phyloP scores from a whole-genome alignment of 495 filamentous ascomycete genomes.

The Xanthoparmelia taractica region DNA sequence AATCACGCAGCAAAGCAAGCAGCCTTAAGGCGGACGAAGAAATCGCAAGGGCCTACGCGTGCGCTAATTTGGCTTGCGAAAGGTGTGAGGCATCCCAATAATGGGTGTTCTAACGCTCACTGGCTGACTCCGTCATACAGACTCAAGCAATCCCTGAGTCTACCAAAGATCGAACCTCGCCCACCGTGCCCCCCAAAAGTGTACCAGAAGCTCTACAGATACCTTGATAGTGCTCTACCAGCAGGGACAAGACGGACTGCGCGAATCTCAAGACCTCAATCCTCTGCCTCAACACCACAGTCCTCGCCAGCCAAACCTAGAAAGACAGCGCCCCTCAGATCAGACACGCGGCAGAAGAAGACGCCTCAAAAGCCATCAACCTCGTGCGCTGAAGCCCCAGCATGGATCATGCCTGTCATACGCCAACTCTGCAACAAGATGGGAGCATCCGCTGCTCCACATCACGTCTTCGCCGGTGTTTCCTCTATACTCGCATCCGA shows the following conservation, averaged over 20 bases:
- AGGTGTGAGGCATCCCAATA: slow-evolving; percentile 42
- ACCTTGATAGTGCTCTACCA: slow-evolving; percentile 66
- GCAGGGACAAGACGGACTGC: slow-evolving; percentile 31
- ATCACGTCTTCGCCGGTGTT: slow-evolving; percentile 59
- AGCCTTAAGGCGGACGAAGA: slow-evolving; percentile 84
- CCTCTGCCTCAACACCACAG: slow-evolving; percentile 27
- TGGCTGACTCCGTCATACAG: slow-evolving; percentile 35
- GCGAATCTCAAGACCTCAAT: slow-evolving; percentile 26
- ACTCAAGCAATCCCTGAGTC: slow-evolving; percentile 71
- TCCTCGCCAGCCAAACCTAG: slow-evolving; percentile 30
- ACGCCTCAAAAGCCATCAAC: slow-evolving; percentile 11
- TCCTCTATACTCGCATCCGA: slow-evolving; percentile 34
- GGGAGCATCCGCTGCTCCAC: slow-evolving; percentile 47
- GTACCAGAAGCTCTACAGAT: slow-evolving; percentile 77
- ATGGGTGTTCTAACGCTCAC: too few relatives aligned
- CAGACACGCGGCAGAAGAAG: slow-evolving; percentile 23
- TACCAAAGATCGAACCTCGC: slow-evolving; percentile 70
- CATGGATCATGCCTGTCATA: slow-evolving; percentile 60
- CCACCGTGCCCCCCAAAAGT: slow-evolving; percentile 76
- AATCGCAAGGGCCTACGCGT: slow-evolving; percentile 76
- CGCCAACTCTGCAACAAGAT: slow-evolving; percentile 59
- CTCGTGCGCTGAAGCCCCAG: slow-evolving; percentile 40
- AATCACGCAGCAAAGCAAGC: slow-evolving; percentile 72
- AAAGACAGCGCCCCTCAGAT: slow-evolving; percentile 34
- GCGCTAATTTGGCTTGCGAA: slow-evolving; percentile 87